Evolutionary conservation across 2,329 filamentous ascomycete species (phyloP).

Genomic region (Dryadomyces sulphureus): DNA sequence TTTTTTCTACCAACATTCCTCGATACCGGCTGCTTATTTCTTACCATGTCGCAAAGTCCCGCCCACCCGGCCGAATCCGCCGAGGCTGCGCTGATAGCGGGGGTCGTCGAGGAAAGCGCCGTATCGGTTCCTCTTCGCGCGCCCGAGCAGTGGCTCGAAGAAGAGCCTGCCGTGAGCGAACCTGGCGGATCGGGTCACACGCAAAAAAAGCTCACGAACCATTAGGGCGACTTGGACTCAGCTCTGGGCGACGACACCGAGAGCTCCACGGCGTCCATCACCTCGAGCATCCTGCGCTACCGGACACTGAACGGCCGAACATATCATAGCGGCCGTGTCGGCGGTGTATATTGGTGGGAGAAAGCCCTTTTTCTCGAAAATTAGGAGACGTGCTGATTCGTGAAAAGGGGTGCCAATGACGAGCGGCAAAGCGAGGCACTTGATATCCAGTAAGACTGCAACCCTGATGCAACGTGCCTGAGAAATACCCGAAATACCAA

Average conservation of each 20-base stretch:
- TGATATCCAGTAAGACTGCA: background rate
- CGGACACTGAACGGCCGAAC: background rate
- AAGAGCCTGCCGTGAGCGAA: background rate
- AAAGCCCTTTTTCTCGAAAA: background rate
- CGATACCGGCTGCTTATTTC: too few relatives aligned
- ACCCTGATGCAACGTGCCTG: background rate
- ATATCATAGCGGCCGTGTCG: background rate
- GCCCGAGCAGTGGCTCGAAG: background rate
- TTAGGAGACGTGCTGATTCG: background rate
- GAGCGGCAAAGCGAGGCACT: background rate
- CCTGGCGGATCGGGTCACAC: background rate
- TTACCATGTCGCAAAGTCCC: too few relatives aligned
- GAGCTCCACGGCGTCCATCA: background rate
- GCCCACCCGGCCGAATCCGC: too few relatives aligned
- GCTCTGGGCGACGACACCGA: background rate
- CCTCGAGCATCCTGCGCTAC: background rate
- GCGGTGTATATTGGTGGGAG: background rate
- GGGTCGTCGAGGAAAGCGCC: too few relatives aligned
- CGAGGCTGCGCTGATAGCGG: too few relatives aligned
- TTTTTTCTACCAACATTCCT: too few relatives aligned
- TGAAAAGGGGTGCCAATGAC: background rate
- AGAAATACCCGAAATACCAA: background rate
- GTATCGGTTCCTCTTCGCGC: too few relatives aligned
- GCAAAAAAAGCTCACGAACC: background rate
- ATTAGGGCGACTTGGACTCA: background rate